Conservation (phyloP, 768 basidiomycete genomes). For the Rhodotorula paludigena region DNA sequence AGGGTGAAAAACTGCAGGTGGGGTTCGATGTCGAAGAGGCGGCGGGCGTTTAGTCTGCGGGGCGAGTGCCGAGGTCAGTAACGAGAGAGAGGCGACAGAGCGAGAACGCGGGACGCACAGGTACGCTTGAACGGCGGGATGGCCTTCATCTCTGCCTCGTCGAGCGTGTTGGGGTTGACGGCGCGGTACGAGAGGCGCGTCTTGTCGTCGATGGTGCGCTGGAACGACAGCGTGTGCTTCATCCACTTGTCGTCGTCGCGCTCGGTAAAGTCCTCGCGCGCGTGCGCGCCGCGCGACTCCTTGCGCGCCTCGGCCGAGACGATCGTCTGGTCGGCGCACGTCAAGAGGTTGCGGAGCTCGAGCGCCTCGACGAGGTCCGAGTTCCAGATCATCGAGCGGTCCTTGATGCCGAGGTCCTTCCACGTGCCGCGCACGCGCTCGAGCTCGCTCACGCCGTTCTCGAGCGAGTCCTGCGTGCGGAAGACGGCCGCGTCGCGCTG, state of each 20-base stretch:
- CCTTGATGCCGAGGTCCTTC: slow-evolving; percentile 89
- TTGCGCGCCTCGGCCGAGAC: slow-evolving; percentile 76
- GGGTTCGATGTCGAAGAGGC: no score
- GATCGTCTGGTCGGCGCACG: slow-evolving; percentile 93
- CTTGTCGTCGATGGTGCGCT: slow-evolving; percentile 68
- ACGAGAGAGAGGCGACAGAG: neutral
- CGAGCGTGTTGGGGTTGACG: slow-evolving; percentile 80
- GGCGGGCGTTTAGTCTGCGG: slow-evolving; percentile 2
- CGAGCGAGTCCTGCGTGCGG: slow-evolving; percentile 66
- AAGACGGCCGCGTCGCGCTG: slow-evolving; percentile 89
- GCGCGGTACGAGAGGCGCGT: slow-evolving; percentile 83
- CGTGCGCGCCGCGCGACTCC: slow-evolving; percentile 97
- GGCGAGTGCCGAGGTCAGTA: neutral
- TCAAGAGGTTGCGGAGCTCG: slow-evolving; percentile 90
- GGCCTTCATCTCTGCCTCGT: slow-evolving; percentile 66
- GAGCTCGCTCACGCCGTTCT: slow-evolving; percentile 87
- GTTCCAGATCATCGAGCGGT: slow-evolving; percentile 99
- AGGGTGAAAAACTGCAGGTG: neutral
- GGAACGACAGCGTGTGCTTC: slow-evolving; percentile 91
- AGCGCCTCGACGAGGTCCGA: slow-evolving; percentile 95
- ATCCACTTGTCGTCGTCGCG: slow-evolving; percentile 93
- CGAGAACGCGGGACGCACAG: slow-evolving; percentile 56
- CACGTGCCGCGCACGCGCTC: slow-evolving; percentile 79
- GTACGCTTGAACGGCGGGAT: slow-evolving; percentile 98
- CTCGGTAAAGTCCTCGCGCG: slow-evolving; percentile 97